Conservation (phyloP, 768 basidiomycete genomes). For the Gautieria morchelliformis region DNA sequence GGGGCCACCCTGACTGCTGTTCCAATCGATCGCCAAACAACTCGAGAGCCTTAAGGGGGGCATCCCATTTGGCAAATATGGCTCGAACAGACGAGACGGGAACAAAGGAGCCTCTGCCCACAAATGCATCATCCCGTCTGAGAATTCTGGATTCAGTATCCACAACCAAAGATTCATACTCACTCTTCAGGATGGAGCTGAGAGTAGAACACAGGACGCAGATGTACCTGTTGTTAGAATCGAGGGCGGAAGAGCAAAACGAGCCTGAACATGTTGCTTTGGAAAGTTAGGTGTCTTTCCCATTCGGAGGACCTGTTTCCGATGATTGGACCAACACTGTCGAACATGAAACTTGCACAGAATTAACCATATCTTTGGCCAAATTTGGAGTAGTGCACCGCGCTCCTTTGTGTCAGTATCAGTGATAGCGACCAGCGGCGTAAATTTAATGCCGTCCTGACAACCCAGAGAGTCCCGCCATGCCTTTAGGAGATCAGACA, state of each 20-base stretch:
- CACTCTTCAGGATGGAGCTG: constrained; percentile 61
- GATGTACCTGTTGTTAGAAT: constrained; percentile 55
- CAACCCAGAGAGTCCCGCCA: no score
- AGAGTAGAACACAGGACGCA: constrained; percentile 70
- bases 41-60: constrained; percentile 66
- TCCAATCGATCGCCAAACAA: constrained; percentile 56
- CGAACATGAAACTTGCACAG: no score
- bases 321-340: no score
- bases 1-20: constrained; percentile 44
- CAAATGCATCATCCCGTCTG: constrained; percentile 61
- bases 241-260: constrained; percentile 38
- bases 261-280: constrained; percentile 37
- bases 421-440: no score
- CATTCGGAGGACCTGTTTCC: no score
- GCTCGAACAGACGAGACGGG: constrained; percentile 79
- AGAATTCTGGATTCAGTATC: constrained; percentile 76
- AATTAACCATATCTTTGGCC: no score
- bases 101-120: constrained; percentile 75
- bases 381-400: no score
- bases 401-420: no score
- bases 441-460: no score
- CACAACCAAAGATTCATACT: constrained; percentile 73
- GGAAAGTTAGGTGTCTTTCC: no score
- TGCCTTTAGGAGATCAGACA: no score
- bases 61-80: constrained; percentile 81